These are phyloP conservation scores for Claviceps purpurea DNA, from an alignment of 2,329 filamentous ascomycete genomes.

Conservation along the genomic window DNA sequence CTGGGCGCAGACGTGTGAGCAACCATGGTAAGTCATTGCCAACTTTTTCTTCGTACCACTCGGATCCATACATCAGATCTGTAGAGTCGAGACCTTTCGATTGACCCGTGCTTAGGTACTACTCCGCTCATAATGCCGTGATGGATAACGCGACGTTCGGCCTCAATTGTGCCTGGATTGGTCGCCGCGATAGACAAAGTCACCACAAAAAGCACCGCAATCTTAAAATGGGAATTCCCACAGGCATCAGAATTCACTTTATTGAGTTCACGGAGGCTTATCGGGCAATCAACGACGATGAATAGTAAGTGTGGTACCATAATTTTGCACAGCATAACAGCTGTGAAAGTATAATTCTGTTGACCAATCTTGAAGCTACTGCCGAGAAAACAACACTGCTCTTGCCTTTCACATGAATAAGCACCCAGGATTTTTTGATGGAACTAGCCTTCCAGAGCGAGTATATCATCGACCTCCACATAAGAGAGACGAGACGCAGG, in stretches of 20 bases:
- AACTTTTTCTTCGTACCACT: not conserved
- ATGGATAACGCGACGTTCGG: not conserved
- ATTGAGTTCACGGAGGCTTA: not conserved
- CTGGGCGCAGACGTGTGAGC: conserved; percentile 1
- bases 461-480: fast-evolving
- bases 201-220: not conserved
- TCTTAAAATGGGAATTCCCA: not conserved
- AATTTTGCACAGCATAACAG: not conserved
- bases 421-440: conserved; percentile 1
- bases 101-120: conserved; percentile 1
- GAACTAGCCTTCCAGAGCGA: not conserved
- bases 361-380: not conserved
- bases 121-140: conserved; percentile 2
- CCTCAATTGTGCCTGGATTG: conserved; percentile 3
- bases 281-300: not conserved
- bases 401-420: not conserved
- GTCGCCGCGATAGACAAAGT: too few species aligned
- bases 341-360: not conserved
- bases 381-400: not conserved
- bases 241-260: conserved; percentile 3
- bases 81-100: not conserved
- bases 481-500: not conserved
- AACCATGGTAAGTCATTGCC: conserved; percentile 1
- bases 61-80: not conserved
- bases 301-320: not conserved